Conservation (phyloP, 441 rosid genomes). For the Brassica hybrid region DNA sequence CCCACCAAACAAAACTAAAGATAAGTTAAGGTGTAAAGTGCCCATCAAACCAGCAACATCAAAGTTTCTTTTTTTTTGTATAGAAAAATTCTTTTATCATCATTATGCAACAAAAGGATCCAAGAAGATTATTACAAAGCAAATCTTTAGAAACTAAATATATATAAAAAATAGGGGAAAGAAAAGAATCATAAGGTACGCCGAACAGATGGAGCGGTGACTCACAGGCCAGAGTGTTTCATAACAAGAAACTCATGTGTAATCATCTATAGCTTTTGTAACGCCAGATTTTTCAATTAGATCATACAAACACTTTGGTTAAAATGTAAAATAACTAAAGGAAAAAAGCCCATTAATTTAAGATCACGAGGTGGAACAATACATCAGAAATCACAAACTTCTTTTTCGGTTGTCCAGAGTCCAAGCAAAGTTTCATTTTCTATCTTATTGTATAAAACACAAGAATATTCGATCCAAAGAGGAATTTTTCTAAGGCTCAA, state of each 20-base stretch:
- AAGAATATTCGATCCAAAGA: constrained; percentile 32
- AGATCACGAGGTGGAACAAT: background rate
- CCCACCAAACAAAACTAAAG: constrained; percentile 34
- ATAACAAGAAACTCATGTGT: constrained; percentile 25
- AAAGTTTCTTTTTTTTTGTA: constrained; percentile 25
- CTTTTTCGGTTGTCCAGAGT: no score
- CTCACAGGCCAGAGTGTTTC: constrained; percentile 22
- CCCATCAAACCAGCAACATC: constrained; percentile 39
- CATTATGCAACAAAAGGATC: constrained; percentile 6
- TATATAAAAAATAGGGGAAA: no score
- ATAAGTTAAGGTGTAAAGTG: constrained; percentile 31
- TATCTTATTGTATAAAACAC: background rate
- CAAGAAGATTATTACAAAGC: constrained; percentile 8
- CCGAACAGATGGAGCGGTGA: constrained; percentile 41
- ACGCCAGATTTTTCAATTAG: background rate
- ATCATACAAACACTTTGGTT: background rate
- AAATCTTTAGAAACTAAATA: no score
- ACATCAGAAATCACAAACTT: constrained; percentile 18
- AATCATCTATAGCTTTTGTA: constrained; percentile 17
- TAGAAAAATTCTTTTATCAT: no score
- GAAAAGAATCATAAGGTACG: constrained; percentile 32
- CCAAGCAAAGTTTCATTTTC: no score
- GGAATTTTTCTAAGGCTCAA: background rate
- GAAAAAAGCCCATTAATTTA: background rate
- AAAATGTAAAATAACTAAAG: background rate